Conservation (phyloP, 352 stramenopile species). For the Phytophthora melonis region DNA sequence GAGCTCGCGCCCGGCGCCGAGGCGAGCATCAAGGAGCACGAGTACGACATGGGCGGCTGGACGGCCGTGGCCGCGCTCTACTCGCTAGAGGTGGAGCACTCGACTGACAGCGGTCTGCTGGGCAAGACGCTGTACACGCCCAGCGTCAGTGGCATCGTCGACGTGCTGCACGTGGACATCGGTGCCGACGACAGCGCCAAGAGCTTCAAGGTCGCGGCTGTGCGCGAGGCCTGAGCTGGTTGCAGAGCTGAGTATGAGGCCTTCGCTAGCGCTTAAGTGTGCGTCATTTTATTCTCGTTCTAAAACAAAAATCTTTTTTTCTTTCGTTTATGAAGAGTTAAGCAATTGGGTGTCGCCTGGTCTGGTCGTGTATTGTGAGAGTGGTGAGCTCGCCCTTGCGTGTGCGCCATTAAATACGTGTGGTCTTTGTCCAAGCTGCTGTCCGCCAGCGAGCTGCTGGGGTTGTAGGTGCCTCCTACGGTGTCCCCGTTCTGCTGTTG, state of each 20-base stretch:
- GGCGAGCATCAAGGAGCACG: conserved; percentile 58
- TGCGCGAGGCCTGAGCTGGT: conserved; percentile 49
- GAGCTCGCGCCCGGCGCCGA: conserved; percentile 55
- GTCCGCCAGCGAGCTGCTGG: conserved; percentile 12
- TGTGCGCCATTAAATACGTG: conserved; percentile 55
- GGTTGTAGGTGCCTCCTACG: conserved; percentile 3
- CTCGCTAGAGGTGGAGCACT: conserved; percentile 65
- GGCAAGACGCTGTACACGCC: conserved; percentile 63
- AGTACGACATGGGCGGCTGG: conserved; percentile 86
- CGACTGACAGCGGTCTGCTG: conserved; percentile 32
- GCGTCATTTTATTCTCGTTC: conserved; percentile 11
- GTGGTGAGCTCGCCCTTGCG: conserved; percentile 25
- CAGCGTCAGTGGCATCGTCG: conserved; percentile 61
- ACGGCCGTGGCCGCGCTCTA: conserved; percentile 68
- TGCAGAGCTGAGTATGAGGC: too few species aligned
- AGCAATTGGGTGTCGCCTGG: conserved; percentile 28
- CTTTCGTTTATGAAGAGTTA: conserved; percentile 29
- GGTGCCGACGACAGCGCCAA: conserved; percentile 42
- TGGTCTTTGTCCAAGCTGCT: conserved; percentile 47
- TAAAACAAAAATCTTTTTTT: conserved; percentile 41
- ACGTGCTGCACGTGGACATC: conserved; percentile 73
- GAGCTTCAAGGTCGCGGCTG: conserved; percentile 52
- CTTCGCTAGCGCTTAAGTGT: too few species aligned
- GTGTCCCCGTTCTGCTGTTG: conserved; percentile 4
- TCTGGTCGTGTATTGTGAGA: conserved; percentile 10